These are phyloP conservation scores for Kalmanozyma brasiliensis DNA, from an alignment of 1,284 basidiomycete genomes.

Conservation along the genomic window DNA sequence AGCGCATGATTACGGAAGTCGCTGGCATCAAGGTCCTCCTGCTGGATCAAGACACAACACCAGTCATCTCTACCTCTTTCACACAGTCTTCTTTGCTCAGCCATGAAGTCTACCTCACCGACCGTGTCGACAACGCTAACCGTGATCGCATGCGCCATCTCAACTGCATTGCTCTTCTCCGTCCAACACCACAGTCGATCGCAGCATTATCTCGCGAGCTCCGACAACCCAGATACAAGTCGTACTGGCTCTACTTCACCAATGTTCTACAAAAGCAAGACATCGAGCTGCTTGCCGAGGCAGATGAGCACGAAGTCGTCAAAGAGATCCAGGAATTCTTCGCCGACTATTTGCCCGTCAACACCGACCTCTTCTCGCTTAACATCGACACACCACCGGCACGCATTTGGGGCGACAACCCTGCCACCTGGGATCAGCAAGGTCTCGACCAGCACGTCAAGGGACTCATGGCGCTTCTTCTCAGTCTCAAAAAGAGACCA, in stretches of 20 bases:
- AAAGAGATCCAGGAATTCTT: slow-evolving; percentile 77
- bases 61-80: slow-evolving; percentile 92
- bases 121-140: slow-evolving; percentile 85
- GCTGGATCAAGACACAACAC: slow-evolving; percentile 93
- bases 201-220: slow-evolving; percentile 85
- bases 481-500: slow-evolving; percentile 96
- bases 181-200: slow-evolving; percentile 82
- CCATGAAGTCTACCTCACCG: slow-evolving; percentile 97
- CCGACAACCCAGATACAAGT: slow-evolving; percentile 82
- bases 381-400: slow-evolving; percentile 68
- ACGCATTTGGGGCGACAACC: slow-evolving; percentile 78
- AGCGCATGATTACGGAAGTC: slow-evolving; percentile 86
- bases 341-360: slow-evolving; percentile 67
- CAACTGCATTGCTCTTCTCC: slow-evolving; percentile 93
- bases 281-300: slow-evolving; percentile 92
- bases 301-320: slow-evolving; percentile 95
- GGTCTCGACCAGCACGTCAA: slow-evolving; percentile 83
- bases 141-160: slow-evolving; percentile 82
- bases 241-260: slow-evolving; percentile 89
- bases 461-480: slow-evolving; percentile 85
- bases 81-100: slow-evolving; percentile 94
- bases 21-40: slow-evolving; percentile 95
- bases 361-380: slow-evolving; percentile 87
- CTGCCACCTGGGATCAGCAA: slow-evolving; percentile 74
- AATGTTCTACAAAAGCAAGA: slow-evolving; percentile 88